Percentiles rank a stretch among this genome's conserved stretches.
Evolutionary conservation across 208 protist species (phyloP).

Genomic region (Tritrichomonas foetus): DNA sequence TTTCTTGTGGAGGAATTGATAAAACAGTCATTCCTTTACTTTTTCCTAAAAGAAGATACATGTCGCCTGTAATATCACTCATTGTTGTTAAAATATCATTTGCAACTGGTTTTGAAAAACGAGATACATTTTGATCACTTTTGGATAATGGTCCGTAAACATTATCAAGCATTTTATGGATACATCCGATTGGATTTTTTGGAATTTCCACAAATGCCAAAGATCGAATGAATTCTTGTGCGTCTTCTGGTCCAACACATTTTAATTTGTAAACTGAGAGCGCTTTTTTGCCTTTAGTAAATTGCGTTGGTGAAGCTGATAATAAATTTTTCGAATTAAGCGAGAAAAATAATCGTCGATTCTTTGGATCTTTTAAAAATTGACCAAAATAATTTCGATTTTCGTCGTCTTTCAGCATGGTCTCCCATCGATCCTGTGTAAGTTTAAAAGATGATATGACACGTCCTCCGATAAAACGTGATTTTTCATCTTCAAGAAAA

Average conservation of each 20-base stretch:
- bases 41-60: conserved; percentile 54
- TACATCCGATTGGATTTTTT: not conserved
- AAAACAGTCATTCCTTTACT: conserved; percentile 55
- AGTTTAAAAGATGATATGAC: not conserved
- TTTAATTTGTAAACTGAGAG: not conserved
- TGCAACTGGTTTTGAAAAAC: conserved; percentile 71
- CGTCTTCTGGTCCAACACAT: not conserved
- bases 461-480: not conserved
- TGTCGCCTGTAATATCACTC: conserved; percentile 47
- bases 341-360: too few species aligned
- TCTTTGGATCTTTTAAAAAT: not conserved
- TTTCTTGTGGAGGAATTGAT: conserved; percentile 50
- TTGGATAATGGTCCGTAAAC: conserved; percentile 15
- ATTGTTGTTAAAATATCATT: conserved; percentile 75
- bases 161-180: not conserved
- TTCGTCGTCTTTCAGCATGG: not conserved
- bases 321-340: too few species aligned
- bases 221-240: not conserved
- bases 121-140: not conserved
- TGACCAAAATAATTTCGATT: not conserved
- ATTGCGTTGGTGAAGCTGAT: too few species aligned
- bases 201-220: conserved; percentile 14
- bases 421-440: not conserved
- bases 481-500: not conserved
- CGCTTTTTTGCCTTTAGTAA: not conserved